A percentile compares a stretch with the other conserved stretches of the same genome.
These are phyloP conservation scores for Mycena pura DNA, from an alignment of 768 basidiomycete genomes.

Conservation along the genomic window DNA sequence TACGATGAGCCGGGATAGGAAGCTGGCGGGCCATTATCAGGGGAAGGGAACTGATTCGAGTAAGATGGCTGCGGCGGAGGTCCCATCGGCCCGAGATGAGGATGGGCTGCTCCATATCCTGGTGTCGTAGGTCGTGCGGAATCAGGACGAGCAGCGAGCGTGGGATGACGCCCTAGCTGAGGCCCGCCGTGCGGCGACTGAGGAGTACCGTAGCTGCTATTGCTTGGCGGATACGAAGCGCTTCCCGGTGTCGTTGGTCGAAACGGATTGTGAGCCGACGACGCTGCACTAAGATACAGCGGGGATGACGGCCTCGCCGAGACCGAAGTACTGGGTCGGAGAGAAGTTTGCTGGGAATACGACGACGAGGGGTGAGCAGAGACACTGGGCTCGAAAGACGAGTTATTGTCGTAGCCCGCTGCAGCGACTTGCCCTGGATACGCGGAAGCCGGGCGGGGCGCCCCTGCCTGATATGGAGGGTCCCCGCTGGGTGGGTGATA, in stretches of 20 bases:
- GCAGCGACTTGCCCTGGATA: constrained; percentile 11
- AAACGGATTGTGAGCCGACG: no score
- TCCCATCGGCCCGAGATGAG: not conserved
- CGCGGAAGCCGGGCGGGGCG: constrained; percentile 15
- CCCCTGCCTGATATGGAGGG: constrained; percentile 17
- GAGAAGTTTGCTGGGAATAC: not conserved
- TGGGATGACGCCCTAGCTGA: not conserved
- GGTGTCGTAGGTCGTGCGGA: constrained; percentile 19
- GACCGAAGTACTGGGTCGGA: constrained; percentile 12
- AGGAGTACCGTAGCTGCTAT: constrained; percentile 3
- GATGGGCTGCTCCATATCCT: constrained; percentile 7
- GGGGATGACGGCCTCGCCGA: constrained; percentile 4
- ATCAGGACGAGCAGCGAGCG: constrained; percentile 16
- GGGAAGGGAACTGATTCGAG: constrained; percentile 8
- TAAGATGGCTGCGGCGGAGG: constrained; percentile 11
- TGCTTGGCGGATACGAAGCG: constrained; percentile 8
- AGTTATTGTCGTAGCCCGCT: constrained; percentile 11
- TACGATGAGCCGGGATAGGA: constrained; percentile 19
- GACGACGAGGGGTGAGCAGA: not conserved
- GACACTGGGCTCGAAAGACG: not conserved
- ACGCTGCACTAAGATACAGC: no score
- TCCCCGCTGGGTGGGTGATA: no score
- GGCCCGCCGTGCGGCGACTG: constrained; percentile 4
- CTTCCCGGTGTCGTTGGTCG: constrained; percentile 12
- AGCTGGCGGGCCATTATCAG: constrained; percentile 4